These are phyloP conservation scores for Turnera subulata DNA, from an alignment of 345 rosid species.

Conservation along the genomic window DNA sequence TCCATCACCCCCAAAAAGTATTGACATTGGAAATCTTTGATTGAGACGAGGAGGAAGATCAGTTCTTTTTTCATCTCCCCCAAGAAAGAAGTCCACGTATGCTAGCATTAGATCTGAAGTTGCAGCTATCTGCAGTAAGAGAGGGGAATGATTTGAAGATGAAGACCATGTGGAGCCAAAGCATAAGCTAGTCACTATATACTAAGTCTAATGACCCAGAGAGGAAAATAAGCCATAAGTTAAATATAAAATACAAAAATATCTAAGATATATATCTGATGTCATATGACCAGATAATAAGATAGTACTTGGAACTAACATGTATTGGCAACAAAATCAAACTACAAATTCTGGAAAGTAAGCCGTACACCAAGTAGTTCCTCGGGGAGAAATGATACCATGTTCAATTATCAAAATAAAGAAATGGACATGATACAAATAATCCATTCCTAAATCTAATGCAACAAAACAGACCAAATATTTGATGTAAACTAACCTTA, in stretches of 20 bases:
- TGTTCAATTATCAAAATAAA: background rate
- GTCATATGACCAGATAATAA: too few species aligned
- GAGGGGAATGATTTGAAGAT: constrained; percentile 4
- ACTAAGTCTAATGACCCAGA: too few species aligned
- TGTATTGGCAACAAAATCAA: too few species aligned
- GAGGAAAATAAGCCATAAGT: too few species aligned
- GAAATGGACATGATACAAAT: constrained; percentile 2
- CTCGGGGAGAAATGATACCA: background rate
- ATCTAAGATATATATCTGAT: too few species aligned
- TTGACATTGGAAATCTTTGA: constrained; percentile 76
- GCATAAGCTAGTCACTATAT: too few species aligned
- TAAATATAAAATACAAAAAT: too few species aligned
- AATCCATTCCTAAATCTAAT: background rate
- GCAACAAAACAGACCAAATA: background rate
- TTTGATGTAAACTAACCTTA: constrained; percentile 53
- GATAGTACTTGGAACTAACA: too few species aligned
- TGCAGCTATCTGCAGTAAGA: constrained; percentile 74
- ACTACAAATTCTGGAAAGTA: too few species aligned
- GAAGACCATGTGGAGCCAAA: background rate
- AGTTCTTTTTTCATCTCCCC: constrained; percentile 93
- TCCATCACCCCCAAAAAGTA: constrained; percentile 96
- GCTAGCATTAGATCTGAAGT: constrained; percentile 94
- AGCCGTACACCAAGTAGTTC: too few species aligned
- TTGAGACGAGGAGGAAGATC: constrained; percentile 81
- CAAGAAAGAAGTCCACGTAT: constrained; percentile 94